Conservation (phyloP, 495 filamentous ascomycete species). For the Daldinia vernicosa region DNA sequence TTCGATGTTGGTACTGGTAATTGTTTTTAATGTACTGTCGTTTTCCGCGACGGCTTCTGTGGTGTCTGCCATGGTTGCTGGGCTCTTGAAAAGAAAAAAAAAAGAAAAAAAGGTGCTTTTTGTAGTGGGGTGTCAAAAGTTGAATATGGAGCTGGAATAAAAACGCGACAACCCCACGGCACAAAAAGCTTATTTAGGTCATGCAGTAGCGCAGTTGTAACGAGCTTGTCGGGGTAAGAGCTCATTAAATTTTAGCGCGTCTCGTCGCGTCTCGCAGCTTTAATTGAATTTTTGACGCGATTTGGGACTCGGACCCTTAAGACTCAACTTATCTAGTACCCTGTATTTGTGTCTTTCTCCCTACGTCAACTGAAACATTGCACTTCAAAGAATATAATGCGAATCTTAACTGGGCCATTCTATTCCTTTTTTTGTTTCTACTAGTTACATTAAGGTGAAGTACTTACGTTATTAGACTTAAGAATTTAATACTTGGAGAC, state of each 20-base stretch:
- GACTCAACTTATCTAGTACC: no score
- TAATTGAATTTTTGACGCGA: conserved; percentile 13
- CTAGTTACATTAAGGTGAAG: background rate
- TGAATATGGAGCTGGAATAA: background rate
- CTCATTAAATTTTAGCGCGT: conserved; percentile 6
- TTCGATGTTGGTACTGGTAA: background rate
- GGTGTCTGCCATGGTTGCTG: conserved; percentile 7
- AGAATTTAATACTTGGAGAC: conserved; percentile 9
- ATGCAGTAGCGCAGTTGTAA: background rate
- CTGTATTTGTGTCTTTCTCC: background rate
- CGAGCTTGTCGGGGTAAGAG: background rate
- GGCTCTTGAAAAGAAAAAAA: background rate
- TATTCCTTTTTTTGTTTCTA: background rate
- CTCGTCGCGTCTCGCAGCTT: conserved; percentile 1
- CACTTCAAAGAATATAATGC: conserved; percentile 4
- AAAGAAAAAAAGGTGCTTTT: no score
- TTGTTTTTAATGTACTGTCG: background rate
- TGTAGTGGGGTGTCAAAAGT: background rate
- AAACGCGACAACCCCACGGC: background rate
- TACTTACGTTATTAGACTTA: background rate
- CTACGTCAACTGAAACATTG: background rate
- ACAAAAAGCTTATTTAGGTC: background rate
- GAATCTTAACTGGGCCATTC: background rate
- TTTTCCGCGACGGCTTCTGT: background rate
- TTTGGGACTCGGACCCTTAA: conserved; percentile 2